A percentile compares a stretch with the other conserved stretches of the same genome.
Evolutionary conservation across 768 basidiomycete species (phyloP).

Genomic region (Hemileccinum rubropunctum): DNA sequence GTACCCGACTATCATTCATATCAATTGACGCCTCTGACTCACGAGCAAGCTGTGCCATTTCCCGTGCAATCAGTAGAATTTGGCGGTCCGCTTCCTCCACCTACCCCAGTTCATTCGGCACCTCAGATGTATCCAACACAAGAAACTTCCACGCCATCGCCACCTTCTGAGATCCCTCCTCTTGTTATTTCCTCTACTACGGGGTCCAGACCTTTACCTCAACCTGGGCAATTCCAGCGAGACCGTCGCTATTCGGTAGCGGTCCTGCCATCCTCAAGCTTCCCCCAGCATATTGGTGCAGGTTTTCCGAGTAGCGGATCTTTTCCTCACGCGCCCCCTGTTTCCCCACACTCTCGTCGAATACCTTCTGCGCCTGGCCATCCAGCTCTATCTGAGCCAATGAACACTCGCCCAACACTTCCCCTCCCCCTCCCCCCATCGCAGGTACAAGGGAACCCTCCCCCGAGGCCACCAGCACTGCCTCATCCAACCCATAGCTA

Average conservation of each 20-base stretch:
- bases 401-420: conserved; percentile 12
- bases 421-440: conserved; percentile 29
- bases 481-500: conserved; percentile 49
- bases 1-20: conserved; percentile 26
- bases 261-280: conserved; percentile 29
- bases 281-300: conserved; percentile 24
- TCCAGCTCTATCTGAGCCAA: conserved; percentile 24
- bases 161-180: conserved; percentile 20
- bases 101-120: conserved; percentile 22
- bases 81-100: conserved; percentile 16
- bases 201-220: conserved; percentile 32
- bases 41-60: conserved; percentile 23
- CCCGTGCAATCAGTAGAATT: conserved; percentile 27
- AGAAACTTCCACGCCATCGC: conserved; percentile 21
- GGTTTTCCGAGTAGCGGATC: conserved; percentile 17
- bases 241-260: conserved; percentile 32
- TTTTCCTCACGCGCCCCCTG: conserved; percentile 14
- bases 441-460: conserved; percentile 23
- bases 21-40: conserved; percentile 12
- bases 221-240: conserved; percentile 30
- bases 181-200: conserved; percentile 1
- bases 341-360: conserved; percentile 35
- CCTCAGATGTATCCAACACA: conserved; percentile 23
- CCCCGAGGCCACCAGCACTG: conserved; percentile 46
- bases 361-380: conserved; percentile 25